Evolutionary conservation across 208 protist genomes (phyloP), one percentile per base, ranked within the genome.

Genomic region (Leishmania tarentolae): DNA sequence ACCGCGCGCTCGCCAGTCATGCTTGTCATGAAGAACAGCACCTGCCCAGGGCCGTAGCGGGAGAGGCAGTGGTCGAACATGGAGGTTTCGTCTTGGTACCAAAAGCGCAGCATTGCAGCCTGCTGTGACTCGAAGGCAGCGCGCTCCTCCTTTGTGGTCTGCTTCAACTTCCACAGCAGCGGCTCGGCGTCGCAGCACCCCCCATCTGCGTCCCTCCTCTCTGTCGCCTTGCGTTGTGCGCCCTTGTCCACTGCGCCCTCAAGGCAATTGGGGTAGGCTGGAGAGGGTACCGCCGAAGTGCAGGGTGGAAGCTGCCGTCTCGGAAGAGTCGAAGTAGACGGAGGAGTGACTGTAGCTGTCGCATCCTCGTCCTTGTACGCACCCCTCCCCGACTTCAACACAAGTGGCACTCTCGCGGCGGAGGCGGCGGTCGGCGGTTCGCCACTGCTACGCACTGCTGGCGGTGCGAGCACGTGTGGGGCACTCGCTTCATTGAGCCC

Each of bases 11-110:
- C 87, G 21, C 86, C 88, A 1, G 93, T 94, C 87, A 96, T 91
- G 80, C 87, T 92, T 1, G 91, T 94, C 13, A 53, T 89, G 83
- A 94, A 96, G 50, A 96, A 82, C 50, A 93, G 72, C 56, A 92
- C 89, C 76, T 93, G 84, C 3, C 82, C 88, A 7, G 53, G 76
- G 66, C 42, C 82, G 40, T 70, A 83, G 24, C 50, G 81, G n/a
- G 85, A 77, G 31, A 86, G 80, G 50, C 80, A 68, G 73, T 84
- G 52, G 61, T 91, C 86, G 61, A 82, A 93, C 74, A 83, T 86
- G 24, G 84, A 81, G 40, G 81, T 77, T 31, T 84, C 85, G 47
- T 92, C 86, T 44, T 87, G 81, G 75, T 92, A 93, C 63, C 80
- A 80, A 81, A 89, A 92, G 76, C 87, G 78, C 75, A 89, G 79